These are phyloP conservation scores for Stagonosporopsis cucurbitacearum DNA, from an alignment of 2,329 filamentous ascomycete genomes.

Conservation along the genomic window DNA sequence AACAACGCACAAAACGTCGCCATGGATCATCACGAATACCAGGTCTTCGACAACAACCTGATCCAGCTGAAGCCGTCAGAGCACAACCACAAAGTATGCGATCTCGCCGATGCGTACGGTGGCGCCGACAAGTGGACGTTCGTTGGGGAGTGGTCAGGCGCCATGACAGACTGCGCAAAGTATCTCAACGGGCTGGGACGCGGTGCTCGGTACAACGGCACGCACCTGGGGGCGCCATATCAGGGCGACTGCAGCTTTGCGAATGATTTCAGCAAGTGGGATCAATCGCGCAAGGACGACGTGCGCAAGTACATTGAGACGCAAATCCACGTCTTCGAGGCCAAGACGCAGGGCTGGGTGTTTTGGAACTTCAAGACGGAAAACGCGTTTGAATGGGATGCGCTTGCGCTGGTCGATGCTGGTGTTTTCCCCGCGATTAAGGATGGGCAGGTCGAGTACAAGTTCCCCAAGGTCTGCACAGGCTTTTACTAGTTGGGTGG, in stretches of 20 bases:
- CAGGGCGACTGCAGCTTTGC: slow-evolving; percentile 64
- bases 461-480: slow-evolving; percentile 30
- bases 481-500: slow-evolving; percentile 9
- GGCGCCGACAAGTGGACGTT: slow-evolving; percentile 68
- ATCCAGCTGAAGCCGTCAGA: slow-evolving; percentile 58
- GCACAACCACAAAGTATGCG: slow-evolving; percentile 65
- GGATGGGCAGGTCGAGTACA: slow-evolving; percentile 30
- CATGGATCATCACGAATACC: slow-evolving; percentile 73
- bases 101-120: slow-evolving; percentile 56
- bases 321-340: slow-evolving; percentile 61
- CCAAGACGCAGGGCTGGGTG: slow-evolving; percentile 58
- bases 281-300: slow-evolving; percentile 53
- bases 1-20: slow-evolving; percentile 61
- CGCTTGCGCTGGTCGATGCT: slow-evolving; percentile 56
- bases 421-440: slow-evolving; percentile 56
- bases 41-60: slow-evolving; percentile 63
- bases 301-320: slow-evolving; percentile 61
- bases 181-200: slow-evolving; percentile 62
- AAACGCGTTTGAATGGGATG: slow-evolving; percentile 60
- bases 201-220: slow-evolving; percentile 67
- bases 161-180: slow-evolving; percentile 66
- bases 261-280: slow-evolving; percentile 58
- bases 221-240: slow-evolving; percentile 54
- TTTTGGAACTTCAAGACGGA: slow-evolving; percentile 68
- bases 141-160: slow-evolving; percentile 72